Evolutionary conservation across 768 basidiomycete species (phyloP), one percentile per base, ranked within the genome.

Genomic region (Podaxis sp.): DNA sequence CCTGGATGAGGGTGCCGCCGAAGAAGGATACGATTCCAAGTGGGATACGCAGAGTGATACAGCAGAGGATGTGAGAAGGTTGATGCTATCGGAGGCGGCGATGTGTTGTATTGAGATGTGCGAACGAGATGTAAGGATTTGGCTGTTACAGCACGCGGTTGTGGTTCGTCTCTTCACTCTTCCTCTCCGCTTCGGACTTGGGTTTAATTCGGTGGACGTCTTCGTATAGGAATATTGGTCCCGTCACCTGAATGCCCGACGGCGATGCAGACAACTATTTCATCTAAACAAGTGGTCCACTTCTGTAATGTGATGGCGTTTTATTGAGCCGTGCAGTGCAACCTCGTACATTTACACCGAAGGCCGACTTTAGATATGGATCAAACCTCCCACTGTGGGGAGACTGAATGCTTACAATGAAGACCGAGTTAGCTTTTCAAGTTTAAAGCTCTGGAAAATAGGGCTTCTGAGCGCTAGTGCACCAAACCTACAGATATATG

Each of bases 221-320:
- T 3, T 41, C 11, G 30, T n/a, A n/a, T 65, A 87, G 83, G 75
- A 81, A 65, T 82, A 82, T 68, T 87, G 87, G 86, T 73, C 77
- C 10, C 67, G 72, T 70, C 72, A 17, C 67, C 73, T 20, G 68
- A 71, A 3, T 64, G 73, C 22, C 55, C 38, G 20, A 65, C 69
- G 5, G 76, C 83, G 2, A 69, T 87, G 4, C 73, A 83, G 22
- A 73, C 75, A 5, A 73, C 77, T 3, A 80, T 87, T 33, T 78
- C 82, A 56, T 72, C 75, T 26, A 80, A 83, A 20, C 84, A 81
- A 60, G 69, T 89, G 13, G 74, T 71, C 40, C 65, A 66, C 17
- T 73, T 78, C 48, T 76, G 75, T 57, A 67, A 67, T 37, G 69
- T n/a, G n/a, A n/a, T n/a, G n/a, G 64, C 10, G 61, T 70, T 12